Conservation (phyloP, 1,284 basidiomycete species). For the Tilletiopsis washingtonensis region DNA sequence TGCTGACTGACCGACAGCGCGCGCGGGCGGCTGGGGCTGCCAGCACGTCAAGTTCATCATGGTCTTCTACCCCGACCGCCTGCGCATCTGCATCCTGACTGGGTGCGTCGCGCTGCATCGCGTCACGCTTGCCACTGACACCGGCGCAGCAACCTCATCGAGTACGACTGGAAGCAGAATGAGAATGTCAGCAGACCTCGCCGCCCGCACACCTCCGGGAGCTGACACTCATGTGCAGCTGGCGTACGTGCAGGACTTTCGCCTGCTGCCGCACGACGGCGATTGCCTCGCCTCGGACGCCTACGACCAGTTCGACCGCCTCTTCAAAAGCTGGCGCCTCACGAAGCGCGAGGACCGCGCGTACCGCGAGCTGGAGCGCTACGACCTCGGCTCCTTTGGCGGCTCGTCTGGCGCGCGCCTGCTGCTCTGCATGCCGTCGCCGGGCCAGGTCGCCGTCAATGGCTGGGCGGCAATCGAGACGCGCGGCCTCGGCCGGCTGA, state of each 20-base stretch:
- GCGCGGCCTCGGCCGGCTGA: constrained; percentile 30
- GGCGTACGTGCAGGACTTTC: constrained; percentile 38
- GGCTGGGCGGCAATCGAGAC: constrained; percentile 35
- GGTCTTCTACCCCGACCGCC: constrained; percentile 22
- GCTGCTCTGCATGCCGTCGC: neutral
- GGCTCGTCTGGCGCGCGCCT: neutral
- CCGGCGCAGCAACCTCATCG: constrained; percentile 39
- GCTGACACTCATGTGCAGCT: constrained; percentile 7
- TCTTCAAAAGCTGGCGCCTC: constrained; percentile 26
- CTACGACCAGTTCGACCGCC: constrained; percentile 12
- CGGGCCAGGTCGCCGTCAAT: neutral
- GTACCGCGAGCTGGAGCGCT: constrained; percentile 8
- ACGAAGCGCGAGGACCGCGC: constrained; percentile 17
- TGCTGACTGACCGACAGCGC: constrained; percentile 19
- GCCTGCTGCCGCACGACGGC: neutral
- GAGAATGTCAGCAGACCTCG: constrained; percentile 24
- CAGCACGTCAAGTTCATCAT: constrained; percentile 41
- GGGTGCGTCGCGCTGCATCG: too few relatives aligned
- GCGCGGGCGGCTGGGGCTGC: constrained; percentile 15
- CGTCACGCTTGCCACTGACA: too few relatives aligned
- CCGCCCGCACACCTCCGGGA: neutral
- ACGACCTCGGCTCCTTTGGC: constrained; percentile 13
- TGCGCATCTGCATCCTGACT: constrained; percentile 28
- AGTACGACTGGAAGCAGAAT: constrained; percentile 38
- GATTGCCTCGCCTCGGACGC: neutral